Percentiles rank a stretch among this genome's conserved stretches.
phyloP scores from a whole-genome alignment of 768 basidiomycete species.

The Coprinopsis cinerea region DNA sequence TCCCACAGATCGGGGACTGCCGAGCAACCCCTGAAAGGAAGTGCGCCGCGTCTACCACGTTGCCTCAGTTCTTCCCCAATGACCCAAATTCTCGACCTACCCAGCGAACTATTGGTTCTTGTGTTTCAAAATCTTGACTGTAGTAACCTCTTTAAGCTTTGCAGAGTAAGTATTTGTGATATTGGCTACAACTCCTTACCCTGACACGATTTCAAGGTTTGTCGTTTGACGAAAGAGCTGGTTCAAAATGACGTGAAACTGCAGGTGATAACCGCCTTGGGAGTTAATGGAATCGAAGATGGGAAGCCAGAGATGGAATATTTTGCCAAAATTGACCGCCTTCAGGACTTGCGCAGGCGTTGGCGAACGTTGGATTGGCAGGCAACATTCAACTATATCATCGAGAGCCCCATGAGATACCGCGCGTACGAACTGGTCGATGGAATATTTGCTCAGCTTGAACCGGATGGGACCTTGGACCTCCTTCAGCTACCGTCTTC shows the following conservation, averaged over 20 bases:
- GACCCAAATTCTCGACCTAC: background rate
- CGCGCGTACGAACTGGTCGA: slow-evolving; percentile 56
- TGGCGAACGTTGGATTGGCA: slow-evolving; percentile 4
- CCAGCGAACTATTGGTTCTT: background rate
- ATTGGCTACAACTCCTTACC: background rate
- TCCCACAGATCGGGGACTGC: background rate
- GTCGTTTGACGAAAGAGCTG: background rate
- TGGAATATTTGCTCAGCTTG: slow-evolving; percentile 48
- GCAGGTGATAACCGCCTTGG: background rate
- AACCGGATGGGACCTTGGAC: slow-evolving; percentile 14
- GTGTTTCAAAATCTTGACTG: background rate
- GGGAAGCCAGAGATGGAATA: background rate
- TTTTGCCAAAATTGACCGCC: background rate
- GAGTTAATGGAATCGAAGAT: background rate
- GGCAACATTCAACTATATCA: background rate
- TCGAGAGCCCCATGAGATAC: slow-evolving; percentile 19
- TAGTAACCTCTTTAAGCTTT: background rate
- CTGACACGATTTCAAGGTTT: background rate
- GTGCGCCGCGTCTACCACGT: background rate
- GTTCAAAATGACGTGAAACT: background rate
- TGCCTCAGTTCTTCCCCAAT: background rate
- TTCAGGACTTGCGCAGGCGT: background rate
- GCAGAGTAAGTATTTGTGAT: background rate
- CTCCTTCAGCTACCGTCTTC: slow-evolving; percentile 22
- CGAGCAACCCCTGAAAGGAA: background rate